Conservation (phyloP, 345 rosid species). For the Gossypium raimondii region DNA sequence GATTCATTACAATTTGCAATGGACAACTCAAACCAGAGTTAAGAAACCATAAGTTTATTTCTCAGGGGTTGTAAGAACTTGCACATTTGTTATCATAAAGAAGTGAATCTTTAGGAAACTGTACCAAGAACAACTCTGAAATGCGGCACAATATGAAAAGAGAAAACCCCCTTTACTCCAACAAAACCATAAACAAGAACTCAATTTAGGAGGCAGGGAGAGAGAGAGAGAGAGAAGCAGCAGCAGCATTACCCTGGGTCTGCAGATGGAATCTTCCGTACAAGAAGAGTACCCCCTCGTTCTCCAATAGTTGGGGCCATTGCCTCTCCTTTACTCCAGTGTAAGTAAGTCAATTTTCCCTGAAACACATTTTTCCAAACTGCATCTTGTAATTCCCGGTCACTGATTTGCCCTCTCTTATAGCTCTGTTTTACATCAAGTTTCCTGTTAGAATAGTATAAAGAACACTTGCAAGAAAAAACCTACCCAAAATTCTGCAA, state of each 20-base stretch:
- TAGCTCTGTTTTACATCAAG: slow-evolving; percentile 49
- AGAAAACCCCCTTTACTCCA: neutral
- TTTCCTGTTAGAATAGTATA: slow-evolving; percentile 14
- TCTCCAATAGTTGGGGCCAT: slow-evolving; percentile 64
- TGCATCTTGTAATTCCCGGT: slow-evolving; percentile 41
- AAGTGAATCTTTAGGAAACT: neutral
- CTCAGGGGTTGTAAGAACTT: neutral
- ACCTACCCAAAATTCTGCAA: neutral
- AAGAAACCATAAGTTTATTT: neutral
- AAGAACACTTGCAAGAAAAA: neutral
- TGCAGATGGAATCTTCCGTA: slow-evolving; percentile 70
- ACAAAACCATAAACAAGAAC: neutral
- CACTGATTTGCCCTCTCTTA: slow-evolving; percentile 49
- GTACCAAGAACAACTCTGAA: neutral
- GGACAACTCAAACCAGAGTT: slow-evolving; percentile 6
- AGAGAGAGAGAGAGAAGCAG: neutral
- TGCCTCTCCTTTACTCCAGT: slow-evolving; percentile 62
- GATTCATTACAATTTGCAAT: neutral
- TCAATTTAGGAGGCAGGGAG: neutral
- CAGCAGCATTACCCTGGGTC: slow-evolving; percentile 47
- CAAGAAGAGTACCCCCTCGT: slow-evolving; percentile 70
- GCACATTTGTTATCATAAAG: neutral
- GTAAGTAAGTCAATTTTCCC: slow-evolving; percentile 73
- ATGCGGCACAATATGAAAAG: neutral
- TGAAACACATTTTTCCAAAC: slow-evolving; percentile 63